These are phyloP conservation scores for Myxozyma lipomycoides DNA, from an alignment of 805 yeast genomes.

Conservation along the genomic window DNA sequence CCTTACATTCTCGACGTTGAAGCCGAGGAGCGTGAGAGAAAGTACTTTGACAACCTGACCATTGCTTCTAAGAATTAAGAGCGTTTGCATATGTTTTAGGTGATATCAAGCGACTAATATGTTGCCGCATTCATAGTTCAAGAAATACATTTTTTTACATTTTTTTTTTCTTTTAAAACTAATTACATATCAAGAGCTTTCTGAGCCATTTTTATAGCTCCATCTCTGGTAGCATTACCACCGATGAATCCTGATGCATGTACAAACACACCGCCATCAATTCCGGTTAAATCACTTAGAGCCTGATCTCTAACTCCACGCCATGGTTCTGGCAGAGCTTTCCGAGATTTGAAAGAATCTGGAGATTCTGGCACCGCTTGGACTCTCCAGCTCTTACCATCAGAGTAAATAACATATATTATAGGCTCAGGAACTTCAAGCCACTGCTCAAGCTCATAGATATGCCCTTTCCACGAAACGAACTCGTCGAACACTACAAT, in stretches of 20 bases:
- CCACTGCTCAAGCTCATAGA: constrained; percentile 63
- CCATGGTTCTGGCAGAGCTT: constrained; percentile 84
- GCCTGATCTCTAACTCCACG: constrained; percentile 93
- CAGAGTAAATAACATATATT: constrained; percentile 75
- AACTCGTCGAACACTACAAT: constrained; percentile 69
- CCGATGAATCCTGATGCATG: constrained; percentile 92
- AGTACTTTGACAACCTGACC: constrained; percentile 75
- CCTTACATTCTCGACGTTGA: constrained; percentile 94
- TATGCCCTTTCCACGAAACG: constrained; percentile 95
- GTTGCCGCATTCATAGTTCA: no score
- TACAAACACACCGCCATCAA: constrained; percentile 81
- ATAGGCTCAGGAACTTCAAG: constrained; percentile 42
- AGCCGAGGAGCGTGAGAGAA: constrained; percentile 83
- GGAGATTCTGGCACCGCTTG: constrained; percentile 85
- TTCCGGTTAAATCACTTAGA: constrained; percentile 68
- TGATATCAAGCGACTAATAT: no score
- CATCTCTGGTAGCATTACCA: constrained; percentile 77
- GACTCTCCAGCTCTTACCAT: constrained; percentile 70
- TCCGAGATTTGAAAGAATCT: constrained; percentile 77
- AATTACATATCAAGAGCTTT: constrained; percentile 35
- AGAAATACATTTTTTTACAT: no score
- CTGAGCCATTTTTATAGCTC: constrained; percentile 70
- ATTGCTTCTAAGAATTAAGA: constrained; percentile 31
- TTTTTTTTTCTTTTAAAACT: background rate
- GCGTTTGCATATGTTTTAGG: no score